A percentile compares a stretch with the other conserved stretches of the same genome.
Conservation (phyloP, 2,329 filamentous ascomycete genomes). For the Cladosporium cucumerinum region DNA sequence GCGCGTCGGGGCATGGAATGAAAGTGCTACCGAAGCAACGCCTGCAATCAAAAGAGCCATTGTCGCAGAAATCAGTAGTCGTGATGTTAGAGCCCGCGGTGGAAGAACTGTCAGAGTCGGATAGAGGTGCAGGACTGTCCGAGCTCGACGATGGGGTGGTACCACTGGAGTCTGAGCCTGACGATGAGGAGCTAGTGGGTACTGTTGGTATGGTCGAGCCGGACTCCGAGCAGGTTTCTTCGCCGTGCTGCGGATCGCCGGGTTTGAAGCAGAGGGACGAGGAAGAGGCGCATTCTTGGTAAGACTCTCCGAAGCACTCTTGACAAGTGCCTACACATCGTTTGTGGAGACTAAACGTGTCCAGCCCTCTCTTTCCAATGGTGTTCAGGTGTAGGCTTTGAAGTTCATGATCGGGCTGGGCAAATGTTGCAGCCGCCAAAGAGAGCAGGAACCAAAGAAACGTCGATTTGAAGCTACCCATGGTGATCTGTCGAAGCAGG, state of each 20-base stretch:
- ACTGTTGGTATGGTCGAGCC: background rate
- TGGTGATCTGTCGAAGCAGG: background rate
- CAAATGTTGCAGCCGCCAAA: background rate
- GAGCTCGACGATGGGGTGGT: background rate
- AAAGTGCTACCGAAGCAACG: background rate
- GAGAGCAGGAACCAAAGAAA: background rate
- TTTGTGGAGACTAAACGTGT: background rate
- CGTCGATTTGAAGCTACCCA: background rate
- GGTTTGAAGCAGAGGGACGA: slow-evolving; percentile 7
- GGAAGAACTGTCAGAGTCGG: background rate
- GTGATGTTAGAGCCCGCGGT: background rate
- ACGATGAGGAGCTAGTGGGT: background rate
- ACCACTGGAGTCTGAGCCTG: background rate
- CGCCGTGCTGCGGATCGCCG: background rate
- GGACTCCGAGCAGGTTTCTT: background rate
- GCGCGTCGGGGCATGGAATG: background rate
- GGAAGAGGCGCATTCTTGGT: background rate
- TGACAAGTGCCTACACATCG: background rate
- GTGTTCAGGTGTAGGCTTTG: background rate
- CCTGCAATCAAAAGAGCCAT: background rate
- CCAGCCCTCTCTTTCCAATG: background rate
- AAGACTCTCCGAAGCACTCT: background rate
- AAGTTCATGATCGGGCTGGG: background rate
- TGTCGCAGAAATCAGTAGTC: background rate
- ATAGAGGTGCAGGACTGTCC: background rate